A percentile compares a stretch with the other conserved stretches of the same genome.
Evolutionary conservation across 2,329 filamentous ascomycete genomes (phyloP).

Genomic region (Sporothrix inflata): DNA sequence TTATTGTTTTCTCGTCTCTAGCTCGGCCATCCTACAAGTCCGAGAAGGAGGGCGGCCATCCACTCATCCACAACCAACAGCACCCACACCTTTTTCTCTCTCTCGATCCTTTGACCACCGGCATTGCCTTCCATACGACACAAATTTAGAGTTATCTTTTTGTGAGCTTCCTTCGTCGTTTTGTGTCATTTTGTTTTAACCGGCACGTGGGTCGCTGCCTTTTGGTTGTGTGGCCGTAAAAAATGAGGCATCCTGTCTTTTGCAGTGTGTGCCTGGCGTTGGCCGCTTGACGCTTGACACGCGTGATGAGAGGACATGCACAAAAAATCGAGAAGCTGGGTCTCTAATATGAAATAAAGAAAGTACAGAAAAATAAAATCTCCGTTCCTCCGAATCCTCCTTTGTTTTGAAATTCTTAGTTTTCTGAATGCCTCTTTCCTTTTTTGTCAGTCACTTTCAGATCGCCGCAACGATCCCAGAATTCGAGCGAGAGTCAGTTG

Average conservation of each 20-base stretch:
- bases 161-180: not conserved
- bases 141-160: not conserved
- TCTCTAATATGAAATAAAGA: not conserved
- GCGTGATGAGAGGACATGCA: not conserved
- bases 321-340: not conserved
- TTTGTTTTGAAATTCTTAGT: not conserved
- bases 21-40: constrained; percentile 14
- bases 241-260: not conserved
- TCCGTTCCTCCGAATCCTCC: not conserved
- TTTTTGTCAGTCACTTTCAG: not conserved
- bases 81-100: not conserved
- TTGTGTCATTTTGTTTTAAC: constrained; percentile 15
- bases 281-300: not conserved
- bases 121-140: constrained; percentile 18
- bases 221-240: constrained; percentile 8
- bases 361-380: not conserved
- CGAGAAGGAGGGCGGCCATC: not conserved
- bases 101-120: constrained; percentile 8
- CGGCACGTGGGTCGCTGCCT: constrained; percentile 24
- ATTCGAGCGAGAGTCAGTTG: not conserved
- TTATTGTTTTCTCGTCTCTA: not conserved
- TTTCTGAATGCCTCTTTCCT: not conserved
- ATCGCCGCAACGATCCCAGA: not conserved
- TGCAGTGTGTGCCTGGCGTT: not conserved
- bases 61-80: not conserved